Evolutionary conservation across 1,284 basidiomycete species (phyloP).

Genomic region (Chalciporus sp.): DNA sequence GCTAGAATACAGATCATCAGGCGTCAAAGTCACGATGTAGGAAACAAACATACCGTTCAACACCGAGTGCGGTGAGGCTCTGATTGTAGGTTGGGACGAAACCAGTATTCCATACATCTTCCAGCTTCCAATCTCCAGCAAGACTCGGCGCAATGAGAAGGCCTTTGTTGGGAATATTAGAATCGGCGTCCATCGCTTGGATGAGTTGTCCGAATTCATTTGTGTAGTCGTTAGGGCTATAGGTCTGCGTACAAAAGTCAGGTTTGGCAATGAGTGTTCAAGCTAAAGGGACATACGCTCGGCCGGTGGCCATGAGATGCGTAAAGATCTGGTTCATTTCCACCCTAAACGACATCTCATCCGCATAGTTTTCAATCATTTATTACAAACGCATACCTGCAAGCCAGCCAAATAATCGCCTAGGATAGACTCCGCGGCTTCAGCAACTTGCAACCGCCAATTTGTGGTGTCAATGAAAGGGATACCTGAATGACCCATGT

Average conservation of each 20-base stretch:
- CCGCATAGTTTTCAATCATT: too few species aligned
- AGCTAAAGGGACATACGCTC: conserved; percentile 17
- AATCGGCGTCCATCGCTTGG: conserved; percentile 43
- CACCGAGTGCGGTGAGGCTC: conserved; percentile 50
- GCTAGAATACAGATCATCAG: conserved; percentile 13
- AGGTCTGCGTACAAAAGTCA: conserved; percentile 27
- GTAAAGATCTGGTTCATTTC: conserved; percentile 77
- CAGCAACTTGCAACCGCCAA: conserved; percentile 15
- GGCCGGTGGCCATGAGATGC: conserved; percentile 37
- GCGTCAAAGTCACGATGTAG: neutral
- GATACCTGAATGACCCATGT: conserved; percentile 7
- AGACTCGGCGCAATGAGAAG: conserved; percentile 67
- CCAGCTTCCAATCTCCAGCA: conserved; percentile 51
- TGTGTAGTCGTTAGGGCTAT: conserved; percentile 48
- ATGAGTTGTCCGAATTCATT: conserved; percentile 37
- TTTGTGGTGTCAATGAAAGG: conserved; percentile 14
- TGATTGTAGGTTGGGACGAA: conserved; percentile 52
- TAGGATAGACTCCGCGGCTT: conserved; percentile 15
- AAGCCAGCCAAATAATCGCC: conserved; percentile 43
- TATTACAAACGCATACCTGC: conserved; percentile 28
- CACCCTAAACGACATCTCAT: conserved; percentile 55
- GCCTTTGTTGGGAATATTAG: conserved; percentile 43
- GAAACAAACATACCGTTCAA: conserved; percentile 57
- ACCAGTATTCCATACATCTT: conserved; percentile 58
- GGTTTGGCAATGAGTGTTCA: neutral